Conservation (phyloP, 768 basidiomycete species). For the Leccinum rimulosum region DNA sequence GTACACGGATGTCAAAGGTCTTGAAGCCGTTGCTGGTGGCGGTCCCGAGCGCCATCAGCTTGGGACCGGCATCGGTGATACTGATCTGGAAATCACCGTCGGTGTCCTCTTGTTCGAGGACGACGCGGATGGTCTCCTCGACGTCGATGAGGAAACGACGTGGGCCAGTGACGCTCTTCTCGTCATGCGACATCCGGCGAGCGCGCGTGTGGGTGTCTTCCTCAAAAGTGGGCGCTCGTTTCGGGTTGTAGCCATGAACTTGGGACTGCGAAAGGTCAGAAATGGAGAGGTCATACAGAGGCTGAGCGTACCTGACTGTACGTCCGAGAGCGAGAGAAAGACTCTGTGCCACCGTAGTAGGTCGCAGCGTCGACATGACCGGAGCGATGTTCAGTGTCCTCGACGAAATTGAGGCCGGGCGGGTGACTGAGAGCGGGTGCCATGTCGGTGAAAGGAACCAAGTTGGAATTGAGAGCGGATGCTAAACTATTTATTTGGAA, state of each 20-base stretch:
- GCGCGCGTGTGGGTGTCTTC: conserved; percentile 72
- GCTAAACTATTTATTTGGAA: background rate
- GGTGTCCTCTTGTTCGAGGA: conserved; percentile 97
- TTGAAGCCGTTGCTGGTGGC: conserved; percentile 98
- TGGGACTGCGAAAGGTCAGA: conserved; percentile 51
- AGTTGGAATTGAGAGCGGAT: background rate
- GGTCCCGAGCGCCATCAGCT: conserved; percentile 93
- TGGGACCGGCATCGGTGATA: conserved; percentile 94
- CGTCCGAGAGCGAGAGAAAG: conserved; percentile 79
- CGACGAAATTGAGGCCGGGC: conserved; percentile 60
- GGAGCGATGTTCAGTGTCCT: conserved; percentile 49
- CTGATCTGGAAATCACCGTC: conserved; percentile 97
- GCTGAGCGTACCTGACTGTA: conserved; percentile 77
- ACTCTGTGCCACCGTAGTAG: conserved; percentile 81
- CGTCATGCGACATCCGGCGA: conserved; percentile 89
- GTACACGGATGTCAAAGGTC: conserved; percentile 90
- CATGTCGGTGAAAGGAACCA: conserved; percentile 38
- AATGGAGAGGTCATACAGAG: conserved; percentile 3
- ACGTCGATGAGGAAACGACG: conserved; percentile 95
- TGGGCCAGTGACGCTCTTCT: conserved; percentile 75
- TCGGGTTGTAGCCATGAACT: conserved; percentile 69
- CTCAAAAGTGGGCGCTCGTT: conserved; percentile 67
- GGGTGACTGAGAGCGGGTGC: conserved; percentile 66
- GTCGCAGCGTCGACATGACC: conserved; percentile 69
- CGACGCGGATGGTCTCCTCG: conserved; percentile 94